Conservation (phyloP, 2,329 filamentous ascomycete species). For the Alternaria hordeiaustralica region DNA sequence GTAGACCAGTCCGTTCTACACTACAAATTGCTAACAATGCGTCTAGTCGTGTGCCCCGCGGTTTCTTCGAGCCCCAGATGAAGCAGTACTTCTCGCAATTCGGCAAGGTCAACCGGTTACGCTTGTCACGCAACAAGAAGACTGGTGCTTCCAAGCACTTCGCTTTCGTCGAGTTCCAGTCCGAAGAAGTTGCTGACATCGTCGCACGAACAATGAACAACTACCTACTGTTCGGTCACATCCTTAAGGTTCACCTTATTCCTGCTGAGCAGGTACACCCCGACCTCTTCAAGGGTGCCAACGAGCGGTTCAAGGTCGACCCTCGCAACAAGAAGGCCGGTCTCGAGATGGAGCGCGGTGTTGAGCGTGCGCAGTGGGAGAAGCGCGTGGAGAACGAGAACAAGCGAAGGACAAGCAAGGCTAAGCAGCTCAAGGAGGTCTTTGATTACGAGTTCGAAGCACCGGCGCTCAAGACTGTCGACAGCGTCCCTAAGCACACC, state of each 20-base stretch:
- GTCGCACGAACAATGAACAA: slow-evolving; percentile 97
- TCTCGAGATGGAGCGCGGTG: slow-evolving; percentile 73
- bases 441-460: slow-evolving; percentile 84
- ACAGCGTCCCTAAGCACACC: slow-evolving; percentile 45
- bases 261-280: slow-evolving; percentile 78
- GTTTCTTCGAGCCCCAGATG: slow-evolving; percentile 98
- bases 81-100: slow-evolving; percentile 93
- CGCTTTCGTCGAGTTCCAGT: slow-evolving; percentile 88
- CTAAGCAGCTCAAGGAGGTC: slow-evolving; percentile 75
- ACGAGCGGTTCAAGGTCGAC: slow-evolving; percentile 85
- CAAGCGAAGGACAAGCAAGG: slow-evolving; percentile 70
- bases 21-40: not conserved
- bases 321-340: slow-evolving; percentile 89
- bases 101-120: slow-evolving; percentile 77
- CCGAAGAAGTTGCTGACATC: slow-evolving; percentile 81
- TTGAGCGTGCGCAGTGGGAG: slow-evolving; percentile 78
- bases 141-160: slow-evolving; percentile 93
- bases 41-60: slow-evolving; percentile 77
- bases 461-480: slow-evolving; percentile 71
- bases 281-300: slow-evolving; percentile 87
- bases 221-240: slow-evolving; percentile 93
- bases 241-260: slow-evolving; percentile 85
- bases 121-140: slow-evolving; percentile 88
- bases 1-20: slow-evolving; percentile 22
- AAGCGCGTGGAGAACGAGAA: slow-evolving; percentile 76